phyloP scores from a whole-genome alignment of 805 yeast genomes.

The Hanseniaspora singularis region DNA sequence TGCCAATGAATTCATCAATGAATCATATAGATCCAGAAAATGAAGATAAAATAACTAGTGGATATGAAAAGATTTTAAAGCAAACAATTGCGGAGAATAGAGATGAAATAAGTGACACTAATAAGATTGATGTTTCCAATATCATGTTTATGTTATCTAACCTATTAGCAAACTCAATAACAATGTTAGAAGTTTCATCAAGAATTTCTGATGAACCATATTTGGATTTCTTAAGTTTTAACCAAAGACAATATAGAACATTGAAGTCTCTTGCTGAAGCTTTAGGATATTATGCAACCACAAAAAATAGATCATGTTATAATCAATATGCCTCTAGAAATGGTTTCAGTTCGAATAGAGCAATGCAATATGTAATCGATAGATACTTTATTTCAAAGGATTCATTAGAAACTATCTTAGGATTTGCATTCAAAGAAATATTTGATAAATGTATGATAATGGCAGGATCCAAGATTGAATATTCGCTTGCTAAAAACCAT shows the following conservation, averaged over 20 bases:
- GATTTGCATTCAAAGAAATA: slow-evolving; percentile 4
- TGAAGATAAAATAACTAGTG: too few species aligned
- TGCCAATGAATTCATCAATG: neutral
- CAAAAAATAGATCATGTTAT: slow-evolving; percentile 15
- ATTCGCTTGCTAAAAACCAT: neutral
- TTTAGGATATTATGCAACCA: slow-evolving; percentile 20
- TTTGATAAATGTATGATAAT: slow-evolving; percentile 3
- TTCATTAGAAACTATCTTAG: slow-evolving; percentile 16
- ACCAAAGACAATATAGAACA: slow-evolving; percentile 32
- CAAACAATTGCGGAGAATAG: too few species aligned
- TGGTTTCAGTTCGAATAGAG: slow-evolving; percentile 15
- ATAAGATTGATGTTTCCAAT: neutral
- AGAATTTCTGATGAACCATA: slow-evolving; percentile 35
- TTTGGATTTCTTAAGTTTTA: slow-evolving; percentile 26
- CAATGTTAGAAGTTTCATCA: slow-evolving; percentile 47
- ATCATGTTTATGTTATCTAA: slow-evolving; percentile 7
- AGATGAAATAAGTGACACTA: too few species aligned
- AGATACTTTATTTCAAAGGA: slow-evolving; percentile 19
- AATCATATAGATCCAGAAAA: too few species aligned
- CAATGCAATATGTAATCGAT: slow-evolving; percentile 25
- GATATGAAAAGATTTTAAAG: too few species aligned
- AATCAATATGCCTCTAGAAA: slow-evolving; percentile 5
- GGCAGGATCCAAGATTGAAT: slow-evolving; percentile 9
- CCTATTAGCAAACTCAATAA: slow-evolving; percentile 38
- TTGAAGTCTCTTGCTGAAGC: slow-evolving; percentile 26